phyloP scores from a whole-genome alignment of 257 asterid species.

The Lycium barbarum region DNA sequence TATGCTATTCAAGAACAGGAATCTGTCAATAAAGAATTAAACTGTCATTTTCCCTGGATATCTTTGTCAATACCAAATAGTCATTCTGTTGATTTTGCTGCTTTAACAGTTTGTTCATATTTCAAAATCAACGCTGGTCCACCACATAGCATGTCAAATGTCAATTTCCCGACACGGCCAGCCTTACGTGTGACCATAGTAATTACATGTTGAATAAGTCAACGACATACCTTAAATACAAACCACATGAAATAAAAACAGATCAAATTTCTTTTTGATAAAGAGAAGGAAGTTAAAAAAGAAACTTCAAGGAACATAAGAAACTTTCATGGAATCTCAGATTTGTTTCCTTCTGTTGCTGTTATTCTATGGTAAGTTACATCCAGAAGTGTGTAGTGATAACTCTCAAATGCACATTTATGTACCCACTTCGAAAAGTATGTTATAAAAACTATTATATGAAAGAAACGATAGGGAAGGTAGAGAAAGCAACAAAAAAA shows the following conservation, averaged over 20 bases:
- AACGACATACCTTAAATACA: neutral
- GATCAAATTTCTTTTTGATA: neutral
- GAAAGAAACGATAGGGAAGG: neutral
- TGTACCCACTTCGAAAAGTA: neutral
- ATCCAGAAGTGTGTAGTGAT: neutral
- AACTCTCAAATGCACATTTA: slow-evolving; percentile 1
- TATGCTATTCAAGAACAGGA: neutral
- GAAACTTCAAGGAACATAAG: neutral
- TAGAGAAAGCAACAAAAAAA: neutral
- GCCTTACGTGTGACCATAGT: neutral
- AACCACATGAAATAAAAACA: neutral
- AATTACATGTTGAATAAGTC: neutral
- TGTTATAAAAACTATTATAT: neutral
- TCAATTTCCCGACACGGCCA: slow-evolving; percentile 12
- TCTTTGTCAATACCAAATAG: neutral
- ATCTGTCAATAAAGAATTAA: neutral
- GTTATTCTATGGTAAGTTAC: neutral
- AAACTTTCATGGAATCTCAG: slow-evolving; percentile 12
- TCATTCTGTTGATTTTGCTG: neutral
- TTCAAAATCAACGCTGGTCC: neutral
- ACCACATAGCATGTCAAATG: neutral
- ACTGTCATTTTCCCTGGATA: neutral
- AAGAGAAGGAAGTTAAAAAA: neutral
- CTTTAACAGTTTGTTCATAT: neutral
- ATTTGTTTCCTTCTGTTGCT: slow-evolving; percentile 14